Percentiles rank a stretch among this genome's conserved stretches.
Conservation (phyloP, 352 stramenopile species). For the Phytophthora colocasiae region DNA sequence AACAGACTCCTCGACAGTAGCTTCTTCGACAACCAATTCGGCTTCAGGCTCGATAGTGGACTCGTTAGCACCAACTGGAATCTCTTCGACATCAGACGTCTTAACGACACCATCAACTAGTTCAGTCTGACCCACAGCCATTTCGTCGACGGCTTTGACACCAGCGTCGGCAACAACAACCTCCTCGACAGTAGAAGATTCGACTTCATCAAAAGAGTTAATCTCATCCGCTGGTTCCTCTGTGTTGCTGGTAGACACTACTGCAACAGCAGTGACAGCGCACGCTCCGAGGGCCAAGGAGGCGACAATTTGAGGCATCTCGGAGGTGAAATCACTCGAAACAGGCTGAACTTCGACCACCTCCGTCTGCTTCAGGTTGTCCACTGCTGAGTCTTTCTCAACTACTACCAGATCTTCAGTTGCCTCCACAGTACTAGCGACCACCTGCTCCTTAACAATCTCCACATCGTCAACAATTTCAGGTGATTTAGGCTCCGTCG, state of each 20-base stretch:
- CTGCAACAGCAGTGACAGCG: not conserved
- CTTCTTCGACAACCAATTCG: not conserved
- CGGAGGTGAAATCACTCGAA: slow-evolving; percentile 3
- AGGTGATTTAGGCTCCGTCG: too few relatives aligned
- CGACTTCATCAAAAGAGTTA: too few relatives aligned
- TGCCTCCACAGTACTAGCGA: not conserved
- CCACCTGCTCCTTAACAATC: not conserved
- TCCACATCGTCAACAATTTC: not conserved
- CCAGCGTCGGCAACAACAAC: not conserved
- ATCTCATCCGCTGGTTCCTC: not conserved
- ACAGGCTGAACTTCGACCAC: not conserved
- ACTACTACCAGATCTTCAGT: not conserved
- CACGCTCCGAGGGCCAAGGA: slow-evolving; percentile 12
- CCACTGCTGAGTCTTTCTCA: not conserved
- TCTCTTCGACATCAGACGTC: too few relatives aligned
- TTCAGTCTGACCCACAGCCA: not conserved
- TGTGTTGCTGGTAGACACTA: not conserved
- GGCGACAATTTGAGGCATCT: slow-evolving; percentile 27
- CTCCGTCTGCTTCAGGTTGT: too few relatives aligned
- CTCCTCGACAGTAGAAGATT: not conserved
- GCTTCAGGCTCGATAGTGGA: too few relatives aligned
- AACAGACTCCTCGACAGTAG: not conserved
- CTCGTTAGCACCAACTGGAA: too few relatives aligned
- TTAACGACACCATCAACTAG: not conserved
- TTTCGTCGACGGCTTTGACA: too few relatives aligned